phyloP scores from a whole-genome alignment of 768 basidiomycete genomes.

The Trametes gibbosa region DNA sequence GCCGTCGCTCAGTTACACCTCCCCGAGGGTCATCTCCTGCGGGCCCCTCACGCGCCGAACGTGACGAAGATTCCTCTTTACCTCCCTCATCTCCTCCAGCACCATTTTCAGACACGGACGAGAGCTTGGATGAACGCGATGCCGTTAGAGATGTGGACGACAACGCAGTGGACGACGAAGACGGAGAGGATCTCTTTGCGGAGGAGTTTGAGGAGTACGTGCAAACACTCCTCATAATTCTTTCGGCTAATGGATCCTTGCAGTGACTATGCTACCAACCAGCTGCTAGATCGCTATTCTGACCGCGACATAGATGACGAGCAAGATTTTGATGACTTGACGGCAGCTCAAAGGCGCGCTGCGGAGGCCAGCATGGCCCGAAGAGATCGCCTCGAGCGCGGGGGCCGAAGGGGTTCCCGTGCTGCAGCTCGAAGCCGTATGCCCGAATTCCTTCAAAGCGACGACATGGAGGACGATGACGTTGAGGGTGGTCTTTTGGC shows the following conservation, averaged over 20 bases:
- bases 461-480: conserved; percentile 72
- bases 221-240: background rate
- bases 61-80: conserved; percentile 68
- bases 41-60: conserved; percentile 45
- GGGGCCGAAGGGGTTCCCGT: conserved; percentile 65
- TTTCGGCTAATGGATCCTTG: background rate
- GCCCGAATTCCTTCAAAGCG: conserved; percentile 86
- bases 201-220: conserved; percentile 73
- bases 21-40: conserved; percentile 52
- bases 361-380: conserved; percentile 88
- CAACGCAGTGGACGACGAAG: conserved; percentile 74
- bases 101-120: conserved; percentile 49
- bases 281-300: conserved; percentile 82
- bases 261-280: conserved; percentile 86
- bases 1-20: conserved; percentile 50
- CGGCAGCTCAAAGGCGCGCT: conserved; percentile 67
- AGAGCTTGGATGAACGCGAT: conserved; percentile 40
- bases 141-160: conserved; percentile 81
- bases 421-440: conserved; percentile 78
- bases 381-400: conserved; percentile 74
- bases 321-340: conserved; percentile 62
- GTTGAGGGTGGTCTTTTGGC: conserved; percentile 59
- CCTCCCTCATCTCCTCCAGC: conserved; percentile 52
- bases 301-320: conserved; percentile 85
- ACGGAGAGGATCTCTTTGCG: conserved; percentile 91